Evolutionary conservation across 1,139 yeast genomes (phyloP).

Genomic region (Blastobotrys arbuscula): DNA sequence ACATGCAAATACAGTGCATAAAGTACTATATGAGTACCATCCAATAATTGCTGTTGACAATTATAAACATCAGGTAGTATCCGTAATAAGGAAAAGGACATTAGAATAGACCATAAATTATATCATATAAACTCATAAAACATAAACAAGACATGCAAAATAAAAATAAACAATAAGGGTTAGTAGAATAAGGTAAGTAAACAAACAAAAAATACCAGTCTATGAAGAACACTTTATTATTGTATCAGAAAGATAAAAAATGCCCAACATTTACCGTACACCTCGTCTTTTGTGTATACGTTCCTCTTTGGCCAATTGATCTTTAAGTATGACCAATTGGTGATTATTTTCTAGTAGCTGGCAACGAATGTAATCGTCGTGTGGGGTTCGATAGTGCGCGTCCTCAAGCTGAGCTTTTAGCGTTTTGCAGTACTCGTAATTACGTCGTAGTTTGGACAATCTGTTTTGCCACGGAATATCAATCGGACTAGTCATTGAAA

Average conservation of each 20-base stretch:
- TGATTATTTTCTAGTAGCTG: constrained; percentile 11
- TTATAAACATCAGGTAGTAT: no score
- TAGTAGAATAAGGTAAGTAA: no score
- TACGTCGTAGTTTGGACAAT: constrained; percentile 2
- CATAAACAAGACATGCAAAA: neutral
- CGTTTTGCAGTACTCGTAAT: constrained; percentile 9
- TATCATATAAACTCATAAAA: neutral
- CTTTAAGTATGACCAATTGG: constrained; percentile 9
- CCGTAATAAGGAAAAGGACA: no score
- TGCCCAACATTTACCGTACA: neutral
- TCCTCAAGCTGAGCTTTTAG: constrained; percentile 5
- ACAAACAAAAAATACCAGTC: no score
- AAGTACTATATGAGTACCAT: no score
- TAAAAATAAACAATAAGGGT: neutral
- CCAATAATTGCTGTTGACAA: no score
- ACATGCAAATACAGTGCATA: no score
- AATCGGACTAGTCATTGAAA: constrained; percentile 9
- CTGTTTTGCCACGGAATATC: constrained; percentile 14
- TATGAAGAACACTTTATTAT: no score
- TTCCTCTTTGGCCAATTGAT: constrained; percentile 10
- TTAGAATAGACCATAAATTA: neutral
- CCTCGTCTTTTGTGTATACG: neutral
- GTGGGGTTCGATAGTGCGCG: constrained; percentile 6
- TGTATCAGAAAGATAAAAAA: neutral
- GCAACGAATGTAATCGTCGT: constrained; percentile 6